These are phyloP conservation scores for Uronychia setigera DNA, from an alignment of 73 alveolate genomes.

Conservation along the genomic window DNA sequence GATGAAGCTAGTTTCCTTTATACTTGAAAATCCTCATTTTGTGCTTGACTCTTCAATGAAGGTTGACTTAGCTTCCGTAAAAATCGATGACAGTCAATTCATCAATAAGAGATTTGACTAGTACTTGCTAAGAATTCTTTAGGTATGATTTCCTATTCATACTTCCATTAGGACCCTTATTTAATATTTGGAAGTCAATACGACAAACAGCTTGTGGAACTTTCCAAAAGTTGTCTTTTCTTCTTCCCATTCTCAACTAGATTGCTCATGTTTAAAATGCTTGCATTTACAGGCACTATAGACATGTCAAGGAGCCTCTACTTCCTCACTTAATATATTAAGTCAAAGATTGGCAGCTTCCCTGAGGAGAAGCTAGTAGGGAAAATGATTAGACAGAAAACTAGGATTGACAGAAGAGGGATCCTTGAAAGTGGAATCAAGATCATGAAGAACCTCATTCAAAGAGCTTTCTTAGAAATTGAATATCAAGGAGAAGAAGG, in stretches of 20 bases:
- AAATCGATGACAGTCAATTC: not conserved
- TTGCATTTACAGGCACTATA: constrained; percentile 36
- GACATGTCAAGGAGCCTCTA: constrained; percentile 44
- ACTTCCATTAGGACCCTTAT: not conserved
- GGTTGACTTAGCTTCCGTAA: not conserved
- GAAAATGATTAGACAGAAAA: constrained; percentile 48
- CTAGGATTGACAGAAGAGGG: constrained; percentile 42
- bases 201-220: not conserved
- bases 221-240: not conserved
- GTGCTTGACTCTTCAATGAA: not conserved
- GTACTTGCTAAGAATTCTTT: not conserved
- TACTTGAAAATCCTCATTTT: not conserved
- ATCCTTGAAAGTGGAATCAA: constrained; percentile 51
- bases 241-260: not conserved
- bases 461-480: constrained; percentile 76
- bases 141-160: no score
- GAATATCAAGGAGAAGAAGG: constrained; percentile 90
- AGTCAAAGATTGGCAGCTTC: constrained; percentile 24
- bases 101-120: not conserved
- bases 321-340: constrained; percentile 34
- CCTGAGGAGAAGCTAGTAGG: constrained; percentile 43
- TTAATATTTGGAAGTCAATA: not conserved
- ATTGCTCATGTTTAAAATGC: not conserved
- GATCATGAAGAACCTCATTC: constrained; percentile 13
- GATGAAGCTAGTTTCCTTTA: not conserved